Evolutionary conservation across 2,329 filamentous ascomycete species (phyloP).

Genomic region (Phialophora macrospora): DNA sequence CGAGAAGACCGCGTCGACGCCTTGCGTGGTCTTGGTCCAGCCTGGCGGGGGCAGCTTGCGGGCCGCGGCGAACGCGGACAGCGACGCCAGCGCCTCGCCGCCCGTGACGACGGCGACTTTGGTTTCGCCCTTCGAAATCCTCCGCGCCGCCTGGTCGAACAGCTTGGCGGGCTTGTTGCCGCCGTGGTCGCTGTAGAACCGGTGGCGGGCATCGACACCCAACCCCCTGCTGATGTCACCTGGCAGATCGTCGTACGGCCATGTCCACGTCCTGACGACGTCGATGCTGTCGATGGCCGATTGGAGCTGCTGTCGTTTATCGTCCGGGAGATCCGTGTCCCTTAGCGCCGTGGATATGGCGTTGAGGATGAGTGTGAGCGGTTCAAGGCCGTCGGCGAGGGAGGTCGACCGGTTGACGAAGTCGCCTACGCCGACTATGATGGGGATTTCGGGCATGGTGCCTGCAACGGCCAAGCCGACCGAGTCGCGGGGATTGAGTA

Average conservation of each 20-base stretch:
- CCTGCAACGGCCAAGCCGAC: too few species aligned
- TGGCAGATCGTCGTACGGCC: slow-evolving; percentile 66
- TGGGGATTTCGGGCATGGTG: slow-evolving; percentile 45
- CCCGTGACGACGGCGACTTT: slow-evolving; percentile 66
- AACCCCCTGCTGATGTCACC: slow-evolving; percentile 58
- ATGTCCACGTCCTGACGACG: slow-evolving; percentile 68
- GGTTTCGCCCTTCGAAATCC: slow-evolving; percentile 59
- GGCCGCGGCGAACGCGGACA: slow-evolving; percentile 58
- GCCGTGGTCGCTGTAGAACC: slow-evolving; percentile 62
- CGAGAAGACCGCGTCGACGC: slow-evolving; percentile 56
- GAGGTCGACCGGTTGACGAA: slow-evolving; percentile 62
- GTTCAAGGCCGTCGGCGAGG: slow-evolving; percentile 62
- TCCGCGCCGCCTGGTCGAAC: slow-evolving; percentile 66
- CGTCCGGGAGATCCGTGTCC: slow-evolving; percentile 52
- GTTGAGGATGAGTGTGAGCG: slow-evolving; percentile 62
- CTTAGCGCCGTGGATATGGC: slow-evolving; percentile 59
- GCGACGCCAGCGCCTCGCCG: slow-evolving; percentile 67
- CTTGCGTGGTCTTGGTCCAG: slow-evolving; percentile 60
- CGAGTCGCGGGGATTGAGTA: not conserved
- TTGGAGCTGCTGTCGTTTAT: slow-evolving; percentile 46
- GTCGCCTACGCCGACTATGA: slow-evolving; percentile 68
- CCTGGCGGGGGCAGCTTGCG: slow-evolving; percentile 62
- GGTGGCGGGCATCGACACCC: slow-evolving; percentile 54
- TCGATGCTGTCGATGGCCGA: slow-evolving; percentile 62
- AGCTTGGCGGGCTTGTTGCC: slow-evolving; percentile 67